phyloP scores from a whole-genome alignment of 2,329 filamentous ascomycete genomes.

The Diaporthe destruens region DNA sequence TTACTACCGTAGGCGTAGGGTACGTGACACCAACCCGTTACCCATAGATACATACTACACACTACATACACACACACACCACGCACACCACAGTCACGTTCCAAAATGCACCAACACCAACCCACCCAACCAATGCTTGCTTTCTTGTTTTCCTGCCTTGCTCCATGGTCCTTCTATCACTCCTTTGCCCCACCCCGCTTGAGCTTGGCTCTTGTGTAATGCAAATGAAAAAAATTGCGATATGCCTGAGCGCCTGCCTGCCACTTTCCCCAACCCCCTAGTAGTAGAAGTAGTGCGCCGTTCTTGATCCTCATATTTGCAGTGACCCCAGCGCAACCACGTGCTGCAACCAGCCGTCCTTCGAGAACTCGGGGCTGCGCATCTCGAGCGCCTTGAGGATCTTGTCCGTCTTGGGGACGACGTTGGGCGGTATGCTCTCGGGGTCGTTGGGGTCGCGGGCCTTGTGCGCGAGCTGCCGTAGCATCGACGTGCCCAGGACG shows the following conservation, averaged over 20 bases:
- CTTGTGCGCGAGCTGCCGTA: conserved; percentile 79
- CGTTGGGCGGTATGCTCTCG: conserved; percentile 66
- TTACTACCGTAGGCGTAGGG: no score
- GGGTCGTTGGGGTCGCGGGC: conserved; percentile 68
- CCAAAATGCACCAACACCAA: neutral
- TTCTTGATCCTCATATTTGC: neutral
- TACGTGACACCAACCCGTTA: no score
- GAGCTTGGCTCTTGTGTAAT: neutral
- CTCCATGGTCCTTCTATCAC: neutral
- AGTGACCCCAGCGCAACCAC: conserved; percentile 73
- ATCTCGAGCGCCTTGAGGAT: conserved; percentile 77
- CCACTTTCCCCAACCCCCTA: no score
- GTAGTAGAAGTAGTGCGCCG: no score
- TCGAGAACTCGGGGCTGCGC: conserved; percentile 71
- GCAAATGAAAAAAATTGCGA: neutral
- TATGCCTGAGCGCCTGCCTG: neutral
- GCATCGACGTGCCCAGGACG: conserved; percentile 74
- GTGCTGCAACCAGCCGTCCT: conserved; percentile 76
- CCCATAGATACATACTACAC: no score
- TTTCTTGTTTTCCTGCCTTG: no score
- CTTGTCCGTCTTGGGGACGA: conserved; percentile 75
- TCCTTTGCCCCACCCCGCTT: neutral
- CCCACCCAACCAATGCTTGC: neutral
- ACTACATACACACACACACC: no score
- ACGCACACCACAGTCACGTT: neutral